phyloP scores from a whole-genome alignment of 129 eudicot species.

The Tanacetum coccineum region DNA sequence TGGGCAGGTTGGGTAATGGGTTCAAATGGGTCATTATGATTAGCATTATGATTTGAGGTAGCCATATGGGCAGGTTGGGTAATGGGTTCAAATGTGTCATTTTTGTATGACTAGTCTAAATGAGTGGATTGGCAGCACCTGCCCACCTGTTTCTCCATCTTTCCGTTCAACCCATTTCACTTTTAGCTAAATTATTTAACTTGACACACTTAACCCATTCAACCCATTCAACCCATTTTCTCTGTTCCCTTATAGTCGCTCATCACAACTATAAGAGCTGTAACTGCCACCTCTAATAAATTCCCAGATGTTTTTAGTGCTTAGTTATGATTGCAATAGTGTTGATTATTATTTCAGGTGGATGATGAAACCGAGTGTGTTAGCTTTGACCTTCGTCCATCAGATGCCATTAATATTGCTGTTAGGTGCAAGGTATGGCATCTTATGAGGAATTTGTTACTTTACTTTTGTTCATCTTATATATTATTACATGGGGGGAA shows the following conservation, averaged over 20 bases:
- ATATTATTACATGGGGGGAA: background rate
- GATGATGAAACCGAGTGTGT: constrained; percentile 65
- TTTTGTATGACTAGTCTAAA: too few species aligned
- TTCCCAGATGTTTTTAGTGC: background rate
- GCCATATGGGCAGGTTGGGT: too few species aligned
- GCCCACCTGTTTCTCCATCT: too few species aligned
- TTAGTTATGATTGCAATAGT: background rate
- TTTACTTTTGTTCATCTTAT: background rate
- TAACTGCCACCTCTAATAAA: background rate
- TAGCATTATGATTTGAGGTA: too few species aligned
- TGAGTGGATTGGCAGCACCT: too few species aligned
- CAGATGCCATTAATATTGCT: constrained; percentile 93
- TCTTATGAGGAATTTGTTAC: background rate
- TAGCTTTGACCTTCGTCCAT: constrained; percentile 79
- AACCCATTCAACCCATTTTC: too few species aligned
- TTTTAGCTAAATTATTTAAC: background rate
- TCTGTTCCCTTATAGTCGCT: too few species aligned
- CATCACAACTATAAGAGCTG: too few species aligned
- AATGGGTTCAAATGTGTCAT: too few species aligned
- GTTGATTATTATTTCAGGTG: constrained; percentile 41
- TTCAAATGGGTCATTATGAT: background rate
- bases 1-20: too few species aligned
- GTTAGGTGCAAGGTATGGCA: constrained; percentile 82
- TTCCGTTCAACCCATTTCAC: too few species aligned
- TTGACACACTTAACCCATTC: too few species aligned